phyloP scores from a whole-genome alignment of 2,329 filamentous ascomycete genomes.

The Curvularia eragrostidis region DNA sequence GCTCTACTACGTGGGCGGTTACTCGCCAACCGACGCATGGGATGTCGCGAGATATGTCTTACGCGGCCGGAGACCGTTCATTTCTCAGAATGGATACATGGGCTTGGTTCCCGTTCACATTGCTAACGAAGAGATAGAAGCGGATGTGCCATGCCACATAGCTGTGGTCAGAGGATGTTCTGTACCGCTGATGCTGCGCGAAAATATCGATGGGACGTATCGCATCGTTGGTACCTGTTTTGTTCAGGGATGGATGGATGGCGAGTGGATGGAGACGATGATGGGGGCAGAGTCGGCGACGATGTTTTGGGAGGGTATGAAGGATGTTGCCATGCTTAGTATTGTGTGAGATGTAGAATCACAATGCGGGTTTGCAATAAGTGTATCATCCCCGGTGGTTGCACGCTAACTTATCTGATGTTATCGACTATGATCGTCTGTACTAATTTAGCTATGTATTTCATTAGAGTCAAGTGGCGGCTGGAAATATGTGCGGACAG shows the following conservation, averaged over 20 bases:
- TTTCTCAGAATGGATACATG: background rate
- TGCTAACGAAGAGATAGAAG: background rate
- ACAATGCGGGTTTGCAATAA: background rate
- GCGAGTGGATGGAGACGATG: background rate
- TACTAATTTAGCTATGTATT: too few relatives aligned
- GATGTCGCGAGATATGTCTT: background rate
- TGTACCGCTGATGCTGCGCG: background rate
- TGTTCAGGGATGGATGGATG: slow-evolving; percentile 2
- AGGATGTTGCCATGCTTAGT: background rate
- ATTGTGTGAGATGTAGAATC: background rate
- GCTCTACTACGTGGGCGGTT: background rate
- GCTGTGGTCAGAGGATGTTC: background rate
- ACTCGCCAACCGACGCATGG: background rate
- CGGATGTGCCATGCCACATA: background rate
- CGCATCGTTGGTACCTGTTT: background rate
- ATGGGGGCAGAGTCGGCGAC: background rate
- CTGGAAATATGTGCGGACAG: too few relatives aligned
- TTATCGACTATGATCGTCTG: too few relatives aligned
- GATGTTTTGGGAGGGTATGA: background rate
- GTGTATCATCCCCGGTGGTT: background rate
- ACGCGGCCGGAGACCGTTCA: background rate
- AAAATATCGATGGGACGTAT: background rate
- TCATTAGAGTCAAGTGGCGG: too few relatives aligned
- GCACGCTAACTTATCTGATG: too few relatives aligned
- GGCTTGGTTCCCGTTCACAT: background rate